phyloP scores from a whole-genome alignment of 2,329 filamentous ascomycete genomes.

The Tricladium varicosporioides region DNA sequence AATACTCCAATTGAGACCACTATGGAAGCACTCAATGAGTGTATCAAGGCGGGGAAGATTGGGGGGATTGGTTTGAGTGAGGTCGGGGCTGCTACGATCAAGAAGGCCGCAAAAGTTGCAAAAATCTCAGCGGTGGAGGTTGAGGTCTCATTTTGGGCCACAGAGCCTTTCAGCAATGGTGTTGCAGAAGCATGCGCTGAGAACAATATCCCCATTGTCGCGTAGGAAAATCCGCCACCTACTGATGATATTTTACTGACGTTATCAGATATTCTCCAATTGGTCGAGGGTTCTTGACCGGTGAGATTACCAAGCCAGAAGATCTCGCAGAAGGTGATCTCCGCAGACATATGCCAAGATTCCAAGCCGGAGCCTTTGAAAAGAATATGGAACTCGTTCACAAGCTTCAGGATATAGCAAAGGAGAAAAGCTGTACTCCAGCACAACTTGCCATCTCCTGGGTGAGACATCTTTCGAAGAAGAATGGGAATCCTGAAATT shows the following conservation, averaged over 20 bases:
- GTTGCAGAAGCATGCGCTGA: conserved; percentile 53
- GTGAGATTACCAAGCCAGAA: conserved; percentile 46
- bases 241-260: conserved; percentile 12
- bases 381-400: conserved; percentile 62
- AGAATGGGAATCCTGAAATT: conserved; percentile 39
- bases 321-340: conserved; percentile 55
- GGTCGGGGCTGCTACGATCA: conserved; percentile 41
- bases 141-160: conserved; percentile 42
- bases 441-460: conserved; percentile 67
- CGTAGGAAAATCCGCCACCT: conserved; percentile 34
- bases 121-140: conserved; percentile 47
- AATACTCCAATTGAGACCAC: conserved; percentile 41
- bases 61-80: conserved; percentile 44
- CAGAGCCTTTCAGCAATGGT: conserved; percentile 38
- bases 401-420: conserved; percentile 56
- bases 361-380: conserved; percentile 60
- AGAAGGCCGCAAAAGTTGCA: conserved; percentile 38
- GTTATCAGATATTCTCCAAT: conserved; percentile 61
- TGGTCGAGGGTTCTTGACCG: conserved; percentile 58
- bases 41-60: conserved; percentile 43
- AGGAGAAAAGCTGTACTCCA: conserved; percentile 57
- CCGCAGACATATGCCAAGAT: conserved; percentile 61
- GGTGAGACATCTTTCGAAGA: conserved; percentile 28
- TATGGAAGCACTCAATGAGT: conserved; percentile 33
- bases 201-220: conserved; percentile 65